A percentile compares a stretch with the other conserved stretches of the same genome.
Conservation (phyloP, 306 rosid species). For the Alnus glutinosa region DNA sequence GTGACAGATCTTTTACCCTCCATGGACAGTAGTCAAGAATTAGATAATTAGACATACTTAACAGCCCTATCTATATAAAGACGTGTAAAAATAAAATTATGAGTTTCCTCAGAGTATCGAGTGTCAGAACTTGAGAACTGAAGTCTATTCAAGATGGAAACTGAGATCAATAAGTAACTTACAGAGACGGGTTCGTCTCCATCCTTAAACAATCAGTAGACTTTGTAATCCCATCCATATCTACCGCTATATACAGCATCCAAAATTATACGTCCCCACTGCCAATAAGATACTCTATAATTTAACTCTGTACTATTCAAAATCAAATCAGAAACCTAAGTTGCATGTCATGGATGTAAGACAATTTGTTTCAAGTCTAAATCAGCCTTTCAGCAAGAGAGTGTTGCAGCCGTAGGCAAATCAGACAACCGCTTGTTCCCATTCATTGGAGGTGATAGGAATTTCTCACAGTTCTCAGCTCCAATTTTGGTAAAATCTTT, state of each 20-base stretch:
- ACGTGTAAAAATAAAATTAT: background rate
- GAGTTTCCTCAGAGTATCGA: background rate
- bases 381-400: conserved; percentile 29
- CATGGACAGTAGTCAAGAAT: background rate
- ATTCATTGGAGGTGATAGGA: conserved; percentile 34
- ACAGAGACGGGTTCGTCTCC: conserved; percentile 2
- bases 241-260: conserved; percentile 44
- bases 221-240: conserved; percentile 20
- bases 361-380: conserved; percentile 34
- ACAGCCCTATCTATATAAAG: background rate
- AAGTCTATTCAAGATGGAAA: background rate
- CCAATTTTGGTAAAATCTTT: conserved; percentile 51
- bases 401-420: conserved; percentile 30
- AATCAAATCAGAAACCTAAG: conserved; percentile 25
- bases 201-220: conserved; percentile 3
- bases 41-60: background rate
- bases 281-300: conserved; percentile 9
- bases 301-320: conserved; percentile 23
- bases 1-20: background rate
- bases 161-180: conserved; percentile 3
- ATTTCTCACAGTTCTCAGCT: conserved; percentile 56
- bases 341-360: conserved; percentile 20
- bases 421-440: conserved; percentile 14
- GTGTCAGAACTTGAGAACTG: background rate
- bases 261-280: conserved; percentile 34